Conservation (phyloP, 805 yeast species). For the Candida yuanshanica region DNA sequence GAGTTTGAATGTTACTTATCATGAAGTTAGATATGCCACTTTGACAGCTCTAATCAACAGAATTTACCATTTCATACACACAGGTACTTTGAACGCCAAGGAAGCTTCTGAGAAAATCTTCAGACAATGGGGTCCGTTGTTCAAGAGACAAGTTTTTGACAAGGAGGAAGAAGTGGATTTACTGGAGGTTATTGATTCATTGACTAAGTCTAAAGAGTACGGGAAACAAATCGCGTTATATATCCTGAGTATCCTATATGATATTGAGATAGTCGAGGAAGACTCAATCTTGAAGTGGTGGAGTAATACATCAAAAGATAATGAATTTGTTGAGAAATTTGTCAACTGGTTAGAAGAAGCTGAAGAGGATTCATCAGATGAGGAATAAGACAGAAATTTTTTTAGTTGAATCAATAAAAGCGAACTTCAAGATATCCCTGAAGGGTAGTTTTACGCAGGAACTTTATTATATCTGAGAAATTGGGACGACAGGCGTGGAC, state of each 20-base stretch:
- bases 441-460: too few relatives aligned
- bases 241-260: constrained; percentile 62
- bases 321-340: constrained; percentile 59
- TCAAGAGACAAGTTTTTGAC: constrained; percentile 81
- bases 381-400: too few relatives aligned
- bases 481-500: too few relatives aligned
- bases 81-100: constrained; percentile 70
- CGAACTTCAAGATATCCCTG: too few relatives aligned
- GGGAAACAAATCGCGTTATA: constrained; percentile 43
- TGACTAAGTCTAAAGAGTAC: constrained; percentile 29
- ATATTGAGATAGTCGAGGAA: constrained; percentile 77
- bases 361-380: constrained; percentile 53
- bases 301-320: constrained; percentile 39
- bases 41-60: constrained; percentile 64
- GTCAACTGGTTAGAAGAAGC: constrained; percentile 86
- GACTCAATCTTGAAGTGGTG: constrained; percentile 82
- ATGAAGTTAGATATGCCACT: constrained; percentile 85
- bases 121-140: constrained; percentile 74
- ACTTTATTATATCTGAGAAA: too few relatives aligned
- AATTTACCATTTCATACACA: constrained; percentile 65
- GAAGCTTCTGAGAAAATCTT: constrained; percentile 75
- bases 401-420: too few relatives aligned
- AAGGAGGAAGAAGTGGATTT: constrained; percentile 73
- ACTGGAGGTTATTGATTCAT: constrained; percentile 39
- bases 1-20: constrained; percentile 96